Base-by-base conservation (phyloP, 78 protist species). In the Dictyostelium firmibasis region DNA sequence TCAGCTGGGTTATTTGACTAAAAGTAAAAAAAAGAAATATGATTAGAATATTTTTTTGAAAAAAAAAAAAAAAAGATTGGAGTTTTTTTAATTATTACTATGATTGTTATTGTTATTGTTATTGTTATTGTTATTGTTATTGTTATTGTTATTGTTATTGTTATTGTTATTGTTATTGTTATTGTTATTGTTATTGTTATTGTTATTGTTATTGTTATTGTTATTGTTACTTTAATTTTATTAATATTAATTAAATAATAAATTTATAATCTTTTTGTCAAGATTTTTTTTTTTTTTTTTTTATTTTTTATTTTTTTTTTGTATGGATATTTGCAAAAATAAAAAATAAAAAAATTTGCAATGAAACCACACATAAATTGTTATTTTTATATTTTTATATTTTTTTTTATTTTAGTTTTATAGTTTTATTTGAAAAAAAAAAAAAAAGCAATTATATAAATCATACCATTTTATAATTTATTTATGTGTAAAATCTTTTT, bases 1-100 rank as follows among this genome's bases (percentile, higher is more conserved):
- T 78, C 92, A 43, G 62, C 85, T 91, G 94, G 44, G 25, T 38
- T 76, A 23, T 76, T 76, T 23, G 44, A 23, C 82, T 76, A 23
- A 38, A 38, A 38, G 6, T 20, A 38, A 38, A 4, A 76, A 62
- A 62, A n/a, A n/a, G 20, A 25, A 9, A n/a, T n/a, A n/a, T n/a
- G n/a, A n/a, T n/a, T n/a, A n/a, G n/a, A n/a, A n/a, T n/a, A n/a
- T n/a, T n/a, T n/a, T n/a, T n/a, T n/a, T n/a, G n/a, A n/a, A n/a
- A n/a, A n/a, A n/a, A n/a, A 25, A 64, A 64, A 25, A 64, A 25
- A 64, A 25, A 60, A 5, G 6, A 60, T 67, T 67, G 9, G n/a
- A 13, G 16, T 36, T 35, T 3, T 35, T 18, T 36, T 75, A n/a
- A 47, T 10, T 0, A 47, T 47, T 11, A 10, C 9, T 57, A 20